phyloP scores from a whole-genome alignment of 768 basidiomycete species.

The Phlebiopsis flavidoalba region DNA sequence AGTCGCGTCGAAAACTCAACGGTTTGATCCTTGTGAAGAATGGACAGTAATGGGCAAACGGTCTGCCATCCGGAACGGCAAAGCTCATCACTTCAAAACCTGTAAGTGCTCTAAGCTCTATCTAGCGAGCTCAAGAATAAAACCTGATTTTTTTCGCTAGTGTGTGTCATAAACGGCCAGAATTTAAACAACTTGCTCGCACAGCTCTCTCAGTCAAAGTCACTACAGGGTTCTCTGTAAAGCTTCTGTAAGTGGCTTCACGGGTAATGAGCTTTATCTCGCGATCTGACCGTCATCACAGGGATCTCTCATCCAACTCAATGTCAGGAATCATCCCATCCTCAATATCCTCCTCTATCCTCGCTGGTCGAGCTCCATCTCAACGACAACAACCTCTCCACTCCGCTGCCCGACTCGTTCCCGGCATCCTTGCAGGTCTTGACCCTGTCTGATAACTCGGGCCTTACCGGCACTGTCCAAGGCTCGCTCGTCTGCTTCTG shows the following conservation, averaged over 20 bases:
- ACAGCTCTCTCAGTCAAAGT: slow-evolving; percentile 25
- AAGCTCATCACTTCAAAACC: slow-evolving; percentile 29
- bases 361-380: slow-evolving; percentile 35
- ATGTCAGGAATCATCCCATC: slow-evolving; percentile 34
- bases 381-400: slow-evolving; percentile 30
- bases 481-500: slow-evolving; percentile 28
- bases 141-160: not conserved
- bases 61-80: slow-evolving; percentile 32
- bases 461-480: slow-evolving; percentile 28
- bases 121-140: not conserved
- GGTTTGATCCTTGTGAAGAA: slow-evolving; percentile 40
- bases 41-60: slow-evolving; percentile 31
- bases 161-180: slow-evolving; percentile 33
- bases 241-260: slow-evolving; percentile 25
- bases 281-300: slow-evolving; percentile 3
- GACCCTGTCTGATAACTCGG: slow-evolving; percentile 31
- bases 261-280: not conserved
- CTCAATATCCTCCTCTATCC: slow-evolving; percentile 27
- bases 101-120: slow-evolving; percentile 27
- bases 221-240: slow-evolving; percentile 29
- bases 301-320: slow-evolving; percentile 35
- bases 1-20: slow-evolving; percentile 29
- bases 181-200: slow-evolving; percentile 28
- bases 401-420: slow-evolving; percentile 29
- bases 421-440: slow-evolving; percentile 31